phyloP scores from a whole-genome alignment of 768 basidiomycete genomes.

The Tulasnella sp. region DNA sequence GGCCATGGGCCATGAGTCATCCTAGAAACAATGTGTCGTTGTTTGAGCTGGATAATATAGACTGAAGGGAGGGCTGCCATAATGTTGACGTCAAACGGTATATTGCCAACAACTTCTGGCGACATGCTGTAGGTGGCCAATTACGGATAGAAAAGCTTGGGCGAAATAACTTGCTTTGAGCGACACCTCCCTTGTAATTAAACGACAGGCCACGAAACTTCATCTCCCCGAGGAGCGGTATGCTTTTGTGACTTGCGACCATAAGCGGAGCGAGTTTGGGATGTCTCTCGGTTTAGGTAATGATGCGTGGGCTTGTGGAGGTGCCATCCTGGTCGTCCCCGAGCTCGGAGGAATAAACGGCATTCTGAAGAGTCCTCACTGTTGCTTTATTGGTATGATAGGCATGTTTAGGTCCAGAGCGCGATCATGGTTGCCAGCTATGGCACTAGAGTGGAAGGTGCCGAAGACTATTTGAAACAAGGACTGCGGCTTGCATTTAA shows the following conservation, averaged over 20 bases:
- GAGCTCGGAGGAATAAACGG: not conserved
- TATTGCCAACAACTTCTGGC: conserved; percentile 15
- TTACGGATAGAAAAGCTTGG: not conserved
- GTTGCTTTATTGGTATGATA: not conserved
- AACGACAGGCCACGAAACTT: conserved; percentile 23
- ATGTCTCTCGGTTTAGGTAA: conserved; percentile 27
- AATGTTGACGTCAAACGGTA: conserved; percentile 13
- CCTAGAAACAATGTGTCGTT: not conserved
- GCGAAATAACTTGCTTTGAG: not conserved
- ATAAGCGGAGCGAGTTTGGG: too few relatives aligned
- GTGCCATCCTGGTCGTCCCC: not conserved
- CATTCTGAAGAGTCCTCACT: not conserved
- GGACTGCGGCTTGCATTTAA: conserved; percentile 24
- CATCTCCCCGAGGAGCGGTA: conserved; percentile 25
- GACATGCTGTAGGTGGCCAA: not conserved
- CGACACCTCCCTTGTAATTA: conserved; percentile 14
- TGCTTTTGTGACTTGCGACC: conserved; percentile 18
- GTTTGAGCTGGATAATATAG: not conserved
- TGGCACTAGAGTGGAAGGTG: conserved; percentile 11
- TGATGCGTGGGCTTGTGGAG: not conserved
- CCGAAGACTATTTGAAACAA: not conserved
- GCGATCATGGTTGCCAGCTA: conserved; percentile 29
- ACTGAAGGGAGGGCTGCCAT: not conserved
- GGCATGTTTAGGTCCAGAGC: not conserved
- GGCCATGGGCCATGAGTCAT: conserved; percentile 27